Conservation (phyloP, 805 yeast genomes). For the Diddensiella santjacobensis region DNA sequence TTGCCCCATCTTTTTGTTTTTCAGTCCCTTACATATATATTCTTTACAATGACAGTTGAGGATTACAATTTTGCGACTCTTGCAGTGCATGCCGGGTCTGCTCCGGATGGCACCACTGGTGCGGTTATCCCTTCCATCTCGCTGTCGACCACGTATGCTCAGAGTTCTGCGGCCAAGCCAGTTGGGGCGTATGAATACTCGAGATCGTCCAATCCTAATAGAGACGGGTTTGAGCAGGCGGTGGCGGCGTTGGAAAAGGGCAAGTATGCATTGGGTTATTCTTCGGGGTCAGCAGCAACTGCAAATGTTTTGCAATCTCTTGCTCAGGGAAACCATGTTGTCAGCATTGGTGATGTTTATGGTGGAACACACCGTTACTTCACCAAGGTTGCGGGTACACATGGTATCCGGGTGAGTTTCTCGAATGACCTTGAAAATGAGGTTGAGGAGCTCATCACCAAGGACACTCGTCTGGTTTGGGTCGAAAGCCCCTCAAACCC, state of each 20-base stretch:
- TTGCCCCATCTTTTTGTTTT: neutral
- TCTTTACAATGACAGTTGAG: constrained; percentile 37
- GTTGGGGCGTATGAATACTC: constrained; percentile 79
- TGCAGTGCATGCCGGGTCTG: constrained; percentile 82
- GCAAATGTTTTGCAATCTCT: constrained; percentile 71
- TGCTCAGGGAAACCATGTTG: constrained; percentile 67
- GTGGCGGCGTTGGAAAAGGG: constrained; percentile 78
- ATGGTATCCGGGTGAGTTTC: constrained; percentile 68
- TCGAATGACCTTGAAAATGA: constrained; percentile 61
- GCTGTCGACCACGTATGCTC: constrained; percentile 81
- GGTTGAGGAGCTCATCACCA: constrained; percentile 50
- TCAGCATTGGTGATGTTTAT: constrained; percentile 80
- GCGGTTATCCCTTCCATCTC: constrained; percentile 85
- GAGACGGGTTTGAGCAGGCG: constrained; percentile 74
- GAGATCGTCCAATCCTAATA: constrained; percentile 81
- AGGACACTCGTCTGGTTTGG: constrained; percentile 76
- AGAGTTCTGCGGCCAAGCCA: constrained; percentile 70
- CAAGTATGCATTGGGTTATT: constrained; percentile 61
- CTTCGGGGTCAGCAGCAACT: constrained; percentile 85
- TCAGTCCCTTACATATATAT: neutral
- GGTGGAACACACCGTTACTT: constrained; percentile 92
- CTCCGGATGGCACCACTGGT: constrained; percentile 68
- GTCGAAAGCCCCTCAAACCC: constrained; percentile 89
- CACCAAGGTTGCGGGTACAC: constrained; percentile 77
- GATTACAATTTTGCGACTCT: constrained; percentile 57